Conservation (phyloP, 768 basidiomycete genomes). For the Suillus brevipes region DNA sequence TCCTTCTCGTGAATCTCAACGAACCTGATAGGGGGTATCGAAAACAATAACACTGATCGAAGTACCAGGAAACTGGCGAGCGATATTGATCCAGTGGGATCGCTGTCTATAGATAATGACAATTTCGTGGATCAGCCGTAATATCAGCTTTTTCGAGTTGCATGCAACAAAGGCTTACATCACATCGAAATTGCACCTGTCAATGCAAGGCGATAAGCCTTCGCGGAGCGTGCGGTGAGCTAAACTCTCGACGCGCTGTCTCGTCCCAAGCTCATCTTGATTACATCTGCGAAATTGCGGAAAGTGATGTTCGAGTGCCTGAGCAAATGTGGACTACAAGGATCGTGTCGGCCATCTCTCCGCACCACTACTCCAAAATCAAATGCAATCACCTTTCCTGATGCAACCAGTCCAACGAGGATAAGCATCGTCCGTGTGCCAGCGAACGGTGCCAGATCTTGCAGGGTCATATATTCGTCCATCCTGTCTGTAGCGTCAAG, state of each 20-base stretch:
- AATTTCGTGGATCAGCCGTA: background rate
- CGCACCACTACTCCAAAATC: conserved; percentile 13
- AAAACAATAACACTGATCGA: conserved; percentile 75
- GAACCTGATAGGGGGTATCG: conserved; percentile 74
- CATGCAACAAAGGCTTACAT: conserved; percentile 43
- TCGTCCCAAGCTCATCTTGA: conserved; percentile 77
- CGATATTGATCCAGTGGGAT: conserved; percentile 74
- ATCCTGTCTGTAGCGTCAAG: background rate
- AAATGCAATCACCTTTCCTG: conserved; percentile 59
- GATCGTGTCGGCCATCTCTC: background rate
- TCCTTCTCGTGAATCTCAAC: conserved; percentile 19
- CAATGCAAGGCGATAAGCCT: conserved; percentile 76
- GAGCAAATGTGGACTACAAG: conserved; percentile 63
- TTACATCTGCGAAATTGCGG: conserved; percentile 71
- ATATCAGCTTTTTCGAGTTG: background rate
- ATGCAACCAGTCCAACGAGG: conserved; percentile 71
- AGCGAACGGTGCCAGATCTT: conserved; percentile 23
- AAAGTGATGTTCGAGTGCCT: conserved; percentile 60
- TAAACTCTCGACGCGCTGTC: conserved; percentile 62
- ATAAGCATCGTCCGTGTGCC: conserved; percentile 58
- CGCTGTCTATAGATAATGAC: conserved; percentile 50
- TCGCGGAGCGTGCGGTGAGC: conserved; percentile 50
- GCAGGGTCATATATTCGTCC: background rate
- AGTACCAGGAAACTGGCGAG: conserved; percentile 61
- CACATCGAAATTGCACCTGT: conserved; percentile 75